Evolutionary conservation across 2,329 filamentous ascomycete species (phyloP).

Genomic region (Colletotrichum cuscutae): DNA sequence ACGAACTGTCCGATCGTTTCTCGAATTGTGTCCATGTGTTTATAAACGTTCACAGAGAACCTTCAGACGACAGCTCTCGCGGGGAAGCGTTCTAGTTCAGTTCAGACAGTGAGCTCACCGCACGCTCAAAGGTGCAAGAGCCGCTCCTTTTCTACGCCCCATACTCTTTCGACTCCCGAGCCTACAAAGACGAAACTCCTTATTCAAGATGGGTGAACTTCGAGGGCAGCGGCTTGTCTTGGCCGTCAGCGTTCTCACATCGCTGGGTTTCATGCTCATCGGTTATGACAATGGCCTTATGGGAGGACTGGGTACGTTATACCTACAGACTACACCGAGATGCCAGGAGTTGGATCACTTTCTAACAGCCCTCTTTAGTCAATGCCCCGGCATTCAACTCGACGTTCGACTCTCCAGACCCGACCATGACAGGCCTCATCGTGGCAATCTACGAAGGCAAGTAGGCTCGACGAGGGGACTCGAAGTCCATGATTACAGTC

Average conservation of each 20-base stretch:
- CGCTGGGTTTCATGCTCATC: slow-evolving; percentile 58
- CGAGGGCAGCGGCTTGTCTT: slow-evolving; percentile 50
- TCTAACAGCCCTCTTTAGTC: slow-evolving; percentile 42
- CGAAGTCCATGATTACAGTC: background rate
- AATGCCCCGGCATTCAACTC: slow-evolving; percentile 51
- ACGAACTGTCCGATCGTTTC: background rate
- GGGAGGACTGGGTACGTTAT: slow-evolving; percentile 46
- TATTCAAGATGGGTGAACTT: slow-evolving; percentile 22
- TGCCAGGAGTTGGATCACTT: background rate
- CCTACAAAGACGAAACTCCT: background rate
- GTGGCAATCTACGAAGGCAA: slow-evolving; percentile 56
- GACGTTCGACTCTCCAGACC: slow-evolving; percentile 51
- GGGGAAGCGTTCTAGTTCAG: too few relatives aligned
- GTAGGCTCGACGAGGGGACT: background rate
- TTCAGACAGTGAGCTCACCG: background rate
- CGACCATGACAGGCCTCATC: slow-evolving; percentile 56
- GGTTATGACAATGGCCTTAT: slow-evolving; percentile 59
- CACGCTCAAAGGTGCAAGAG: background rate
- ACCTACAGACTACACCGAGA: background rate
- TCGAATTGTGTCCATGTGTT: background rate
- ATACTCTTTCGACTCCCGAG: background rate
- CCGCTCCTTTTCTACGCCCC: background rate
- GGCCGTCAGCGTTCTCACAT: slow-evolving; percentile 55
- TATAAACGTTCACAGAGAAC: slow-evolving; percentile 12
- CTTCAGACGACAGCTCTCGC: background rate